Evolutionary conservation across 2,329 filamentous ascomycete genomes (phyloP), one percentile per base, ranked within the genome.

Genomic region (Ophiognomonia clavigignenti-juglandacearum): DNA sequence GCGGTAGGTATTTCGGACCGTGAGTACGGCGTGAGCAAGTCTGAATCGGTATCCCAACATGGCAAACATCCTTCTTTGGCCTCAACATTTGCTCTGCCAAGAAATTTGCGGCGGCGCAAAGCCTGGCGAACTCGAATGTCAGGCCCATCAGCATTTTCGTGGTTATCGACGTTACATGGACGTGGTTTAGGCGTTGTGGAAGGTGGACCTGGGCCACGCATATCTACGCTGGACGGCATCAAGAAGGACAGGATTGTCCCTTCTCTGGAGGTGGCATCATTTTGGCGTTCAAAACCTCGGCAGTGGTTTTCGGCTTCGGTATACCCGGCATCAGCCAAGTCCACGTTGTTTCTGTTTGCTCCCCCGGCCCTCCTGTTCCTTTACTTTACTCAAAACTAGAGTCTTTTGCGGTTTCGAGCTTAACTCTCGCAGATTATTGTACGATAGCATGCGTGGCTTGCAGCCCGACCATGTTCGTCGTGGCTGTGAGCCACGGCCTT

Each of bases 391-490:
- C 38, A 42, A 24, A 29, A 35, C 27, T 34, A n/a, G 22, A 24
- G 18, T 20, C 16, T 20, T 40, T 46, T 49, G 45, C 50, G 46
- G 26, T 26, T 37, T 23, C 10, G 50, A 49, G 50, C 46, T 52
- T 52, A 52, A 46, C 50, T 52, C 50, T 36, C 39, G 49, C 49
- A 52, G 49, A 49, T 49, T 41, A n/a, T 29, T 52, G 50, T 52
- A 52, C 40, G 19, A 32, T 52, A 52, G 50, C 27, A 49, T 27
- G 35, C 22, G 42, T 43, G 42, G 38, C 44, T 43, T 39, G 39
- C 27, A 37, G 35, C 29, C 46, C 43, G 42, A 22, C 39, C 18
- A 32, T 29, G 27, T 34, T 19, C 29, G 43, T 43, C 39, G 39
- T 35, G 32, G 35, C 44, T 47, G 43, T 16, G 39, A 6, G 14